Conservation (phyloP, 2,329 filamentous ascomycete species). For the Cercospora berteroae region DNA sequence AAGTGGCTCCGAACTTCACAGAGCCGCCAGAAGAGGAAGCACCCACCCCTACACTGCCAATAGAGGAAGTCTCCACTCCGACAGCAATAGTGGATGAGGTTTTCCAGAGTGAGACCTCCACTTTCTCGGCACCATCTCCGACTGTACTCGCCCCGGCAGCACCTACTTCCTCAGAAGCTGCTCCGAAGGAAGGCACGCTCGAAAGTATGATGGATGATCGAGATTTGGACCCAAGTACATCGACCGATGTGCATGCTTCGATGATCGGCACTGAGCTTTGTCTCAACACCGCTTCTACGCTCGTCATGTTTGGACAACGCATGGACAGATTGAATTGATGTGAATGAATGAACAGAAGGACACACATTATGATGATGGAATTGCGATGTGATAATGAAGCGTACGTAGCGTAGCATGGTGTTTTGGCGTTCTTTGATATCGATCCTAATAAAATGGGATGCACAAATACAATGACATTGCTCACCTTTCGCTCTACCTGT, state of each 20-base stretch:
- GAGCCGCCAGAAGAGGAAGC: background rate
- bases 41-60: background rate
- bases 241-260: background rate
- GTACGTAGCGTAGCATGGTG: conserved; percentile 18
- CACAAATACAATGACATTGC: background rate
- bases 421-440: conserved; percentile 8
- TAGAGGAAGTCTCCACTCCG: background rate
- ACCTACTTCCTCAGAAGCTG: background rate
- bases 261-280: background rate
- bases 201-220: background rate
- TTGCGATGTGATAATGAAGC: conserved; percentile 7
- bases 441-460: background rate
- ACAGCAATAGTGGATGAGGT: background rate
- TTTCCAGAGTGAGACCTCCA: background rate
- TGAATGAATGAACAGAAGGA: background rate
- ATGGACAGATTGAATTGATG: background rate
- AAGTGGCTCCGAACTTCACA: background rate
- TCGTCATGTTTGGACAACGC: background rate
- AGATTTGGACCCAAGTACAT: background rate
- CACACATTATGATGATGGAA: background rate
- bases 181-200: background rate
- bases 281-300: background rate
- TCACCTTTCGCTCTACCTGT: no score
- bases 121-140: background rate
- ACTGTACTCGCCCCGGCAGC: background rate